These are phyloP conservation scores for Peronosclerospora sorghi DNA, from an alignment of 352 stramenopile species.

Conservation along the genomic window DNA sequence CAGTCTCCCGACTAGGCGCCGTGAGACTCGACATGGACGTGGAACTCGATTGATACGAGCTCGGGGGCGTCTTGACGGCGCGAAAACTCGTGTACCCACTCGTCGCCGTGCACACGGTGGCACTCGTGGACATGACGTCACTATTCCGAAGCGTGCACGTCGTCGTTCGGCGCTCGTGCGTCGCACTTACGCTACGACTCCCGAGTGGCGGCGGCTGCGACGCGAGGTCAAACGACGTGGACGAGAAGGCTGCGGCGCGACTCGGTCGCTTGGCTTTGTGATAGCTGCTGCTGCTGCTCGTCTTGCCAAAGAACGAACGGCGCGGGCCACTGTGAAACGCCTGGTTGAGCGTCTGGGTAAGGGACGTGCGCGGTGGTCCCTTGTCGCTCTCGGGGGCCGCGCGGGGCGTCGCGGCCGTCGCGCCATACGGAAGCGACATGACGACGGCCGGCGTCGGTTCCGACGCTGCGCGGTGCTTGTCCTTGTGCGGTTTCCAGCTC, in stretches of 20 bases:
- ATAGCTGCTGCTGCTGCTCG: neutral
- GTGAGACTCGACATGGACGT: conserved; percentile 10
- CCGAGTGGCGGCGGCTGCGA: conserved; percentile 20
- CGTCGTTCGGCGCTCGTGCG: conserved; percentile 7
- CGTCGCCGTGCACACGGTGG: too few species aligned
- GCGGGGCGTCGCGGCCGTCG: conserved; percentile 21
- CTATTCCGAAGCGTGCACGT: too few species aligned
- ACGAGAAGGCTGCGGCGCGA: conserved; percentile 11
- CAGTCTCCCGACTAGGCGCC: neutral
- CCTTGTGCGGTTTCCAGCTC: conserved; percentile 24
- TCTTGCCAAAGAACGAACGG: conserved; percentile 17
- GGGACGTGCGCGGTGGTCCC: conserved; percentile 5
- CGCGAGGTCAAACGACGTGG: conserved; percentile 13
- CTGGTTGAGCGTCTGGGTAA: conserved; percentile 19
- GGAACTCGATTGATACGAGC: conserved; percentile 14
- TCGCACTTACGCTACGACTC: conserved; percentile 19
- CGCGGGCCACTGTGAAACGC: conserved; percentile 15
- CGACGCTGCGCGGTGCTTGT: conserved; percentile 26
- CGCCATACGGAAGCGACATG: conserved; percentile 31
- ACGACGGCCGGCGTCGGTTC: conserved; percentile 17
- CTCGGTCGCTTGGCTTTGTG: neutral
- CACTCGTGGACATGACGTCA: too few species aligned
- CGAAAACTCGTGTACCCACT: conserved; percentile 3
- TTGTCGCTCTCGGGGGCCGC: conserved; percentile 12
- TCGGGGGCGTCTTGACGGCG: conserved; percentile 9